Evolutionary conservation across 164 flowering plant species (phyloP), one percentile per base, ranked within the genome.

Genomic region (Magnolia changhungtana): DNA sequence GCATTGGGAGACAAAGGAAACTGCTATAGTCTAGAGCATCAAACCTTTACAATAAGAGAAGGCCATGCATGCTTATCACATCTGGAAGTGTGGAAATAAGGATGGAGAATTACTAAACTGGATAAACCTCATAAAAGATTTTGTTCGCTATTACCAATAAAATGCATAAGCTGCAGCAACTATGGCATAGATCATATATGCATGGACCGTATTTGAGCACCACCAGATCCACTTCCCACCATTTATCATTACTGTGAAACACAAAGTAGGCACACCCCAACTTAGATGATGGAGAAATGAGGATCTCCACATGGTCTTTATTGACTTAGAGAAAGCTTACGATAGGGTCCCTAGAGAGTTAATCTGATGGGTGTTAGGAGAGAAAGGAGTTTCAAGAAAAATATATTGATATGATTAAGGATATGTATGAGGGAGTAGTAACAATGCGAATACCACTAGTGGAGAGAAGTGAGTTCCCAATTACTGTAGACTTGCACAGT

Each of bases 1-100:
- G 81, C 70, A 82, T n/a, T 69, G 23, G 31, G 29, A 67, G 49
- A 75, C 3, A 67, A 68, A 55, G 61, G 61, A 11, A 11, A 13
- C 45, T 37, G 45, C 45, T 37, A 4, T 3, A 37, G 45, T 37
- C 45, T 37, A 37, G 45, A 37, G 45, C 45, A 37, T 37, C 13
- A 37, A 68, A 29, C 23, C 3, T 24, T 68, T 59, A 19, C 63
- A 59, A 19, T 59, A 59, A 59, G n/a, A 59, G 63, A 19, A 59
- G 63, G 63, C n/a, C 45, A 37, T 37, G 0, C 45, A 37, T 37
- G 45, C 45, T 37, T 37, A 37, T 37, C 7, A 37, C 45, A 37
- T 3, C 69, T 8, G 14, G 31, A 27, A 13, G 69, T 24, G 31
- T 24, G 10, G 45, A 37, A 37, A 3, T 3, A 37, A 37, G 7